These are phyloP conservation scores for Solanum ossicruentum DNA, from an alignment of 257 asterid genomes.

Conservation along the genomic window DNA sequence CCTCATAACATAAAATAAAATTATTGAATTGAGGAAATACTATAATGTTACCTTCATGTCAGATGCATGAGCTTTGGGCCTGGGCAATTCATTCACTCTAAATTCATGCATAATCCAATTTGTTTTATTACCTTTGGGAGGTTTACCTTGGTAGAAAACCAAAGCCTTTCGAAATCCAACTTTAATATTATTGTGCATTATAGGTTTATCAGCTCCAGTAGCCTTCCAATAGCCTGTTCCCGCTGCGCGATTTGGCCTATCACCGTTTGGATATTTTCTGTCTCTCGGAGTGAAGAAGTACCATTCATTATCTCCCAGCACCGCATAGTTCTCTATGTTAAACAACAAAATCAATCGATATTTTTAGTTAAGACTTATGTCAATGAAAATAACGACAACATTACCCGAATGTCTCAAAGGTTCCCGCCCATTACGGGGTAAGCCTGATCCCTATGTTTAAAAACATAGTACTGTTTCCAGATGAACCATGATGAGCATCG, in stretches of 20 bases:
- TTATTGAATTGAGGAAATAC: too few relatives aligned
- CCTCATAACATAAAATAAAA: too few relatives aligned
- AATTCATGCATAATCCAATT: constrained; percentile 22
- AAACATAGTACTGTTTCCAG: too few relatives aligned
- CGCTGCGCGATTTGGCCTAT: constrained; percentile 3
- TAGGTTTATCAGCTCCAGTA: neutral
- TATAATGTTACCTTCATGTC: neutral
- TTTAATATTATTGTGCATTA: neutral
- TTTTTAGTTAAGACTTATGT: neutral
- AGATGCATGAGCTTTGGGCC: neutral
- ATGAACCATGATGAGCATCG: too few relatives aligned
- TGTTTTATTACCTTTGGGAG: constrained; percentile 1
- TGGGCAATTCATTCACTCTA: neutral
- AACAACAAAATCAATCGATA: neutral
- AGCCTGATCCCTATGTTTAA: too few relatives aligned
- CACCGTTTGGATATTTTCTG: constrained; percentile 2
- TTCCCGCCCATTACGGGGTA: too few relatives aligned
- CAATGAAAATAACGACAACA: too few relatives aligned
- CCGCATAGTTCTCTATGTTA: neutral
- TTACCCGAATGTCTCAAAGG: too few relatives aligned
- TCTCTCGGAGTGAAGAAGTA: constrained; percentile 10
- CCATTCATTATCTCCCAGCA: neutral
- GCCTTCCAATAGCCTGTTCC: constrained; percentile 14
- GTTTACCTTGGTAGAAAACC: constrained; percentile 7
- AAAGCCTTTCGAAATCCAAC: constrained; percentile 10